These are phyloP conservation scores for Boletus barrowsii DNA, from an alignment of 768 basidiomycete species.

Conservation along the genomic window DNA sequence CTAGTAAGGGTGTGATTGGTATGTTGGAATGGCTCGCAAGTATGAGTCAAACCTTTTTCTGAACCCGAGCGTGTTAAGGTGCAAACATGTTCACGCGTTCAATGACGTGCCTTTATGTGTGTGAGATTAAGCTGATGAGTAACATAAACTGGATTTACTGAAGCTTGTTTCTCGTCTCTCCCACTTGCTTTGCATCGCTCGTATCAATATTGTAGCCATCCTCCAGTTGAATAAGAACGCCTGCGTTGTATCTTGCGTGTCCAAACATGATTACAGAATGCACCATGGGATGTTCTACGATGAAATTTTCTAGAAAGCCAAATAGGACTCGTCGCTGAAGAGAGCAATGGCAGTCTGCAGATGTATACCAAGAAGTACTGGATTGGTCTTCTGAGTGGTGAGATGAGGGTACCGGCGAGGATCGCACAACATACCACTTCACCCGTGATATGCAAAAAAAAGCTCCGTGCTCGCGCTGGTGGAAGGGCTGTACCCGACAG, in stretches of 20 bases:
- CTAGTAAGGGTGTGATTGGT: conserved; percentile 1
- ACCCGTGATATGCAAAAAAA: conserved; percentile 15
- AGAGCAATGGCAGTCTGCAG: background rate
- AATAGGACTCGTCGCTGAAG: background rate
- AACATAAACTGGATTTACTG: conserved; percentile 2
- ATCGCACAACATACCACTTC: conserved; percentile 12
- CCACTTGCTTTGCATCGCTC: conserved; percentile 6
- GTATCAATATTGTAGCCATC: conserved; percentile 8
- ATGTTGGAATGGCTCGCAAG: background rate
- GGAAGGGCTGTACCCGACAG: background rate
- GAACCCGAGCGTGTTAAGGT: conserved; percentile 19
- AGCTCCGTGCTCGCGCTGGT: background rate
- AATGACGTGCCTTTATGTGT: conserved; percentile 2
- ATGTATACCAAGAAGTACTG: conserved; percentile 12
- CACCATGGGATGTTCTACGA: conserved; percentile 14
- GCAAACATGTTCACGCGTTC: conserved; percentile 23
- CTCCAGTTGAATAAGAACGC: conserved; percentile 16
- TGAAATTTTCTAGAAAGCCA: conserved; percentile 9
- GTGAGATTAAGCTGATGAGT: background rate
- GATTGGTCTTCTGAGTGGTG: background rate
- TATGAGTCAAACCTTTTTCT: conserved; percentile 15
- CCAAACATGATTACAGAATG: conserved; percentile 11
- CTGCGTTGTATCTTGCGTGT: conserved; percentile 15
- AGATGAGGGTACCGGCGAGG: background rate
- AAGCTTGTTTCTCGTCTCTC: conserved; percentile 12